These are phyloP conservation scores for Tolypocladium sp. DNA, from an alignment of 2,329 filamentous ascomycete species.

Conservation along the genomic window DNA sequence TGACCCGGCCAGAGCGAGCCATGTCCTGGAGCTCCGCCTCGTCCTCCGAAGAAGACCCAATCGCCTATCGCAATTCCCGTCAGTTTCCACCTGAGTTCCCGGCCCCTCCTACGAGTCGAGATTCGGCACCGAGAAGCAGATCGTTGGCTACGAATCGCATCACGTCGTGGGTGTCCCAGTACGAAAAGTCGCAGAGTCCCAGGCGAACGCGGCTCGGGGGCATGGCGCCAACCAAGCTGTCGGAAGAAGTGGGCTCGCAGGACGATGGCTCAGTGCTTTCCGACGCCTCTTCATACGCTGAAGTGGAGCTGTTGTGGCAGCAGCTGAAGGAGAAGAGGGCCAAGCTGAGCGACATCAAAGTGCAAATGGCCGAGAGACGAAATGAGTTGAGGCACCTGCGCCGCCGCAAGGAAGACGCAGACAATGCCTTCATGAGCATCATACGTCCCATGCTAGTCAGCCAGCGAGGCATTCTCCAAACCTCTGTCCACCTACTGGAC, in stretches of 20 bases:
- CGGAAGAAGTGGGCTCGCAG: slow-evolving; percentile 5
- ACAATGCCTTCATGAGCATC: slow-evolving; percentile 30
- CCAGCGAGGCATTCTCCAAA: slow-evolving; percentile 9
- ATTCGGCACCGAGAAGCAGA: slow-evolving; percentile 13
- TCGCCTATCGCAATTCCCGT: slow-evolving; percentile 18
- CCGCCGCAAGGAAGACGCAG: slow-evolving; percentile 22
- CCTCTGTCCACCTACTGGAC: slow-evolving; percentile 15
- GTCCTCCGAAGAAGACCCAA: slow-evolving; percentile 16
- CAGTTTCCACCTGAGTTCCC: slow-evolving; percentile 22
- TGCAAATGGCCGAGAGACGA: slow-evolving; percentile 21
- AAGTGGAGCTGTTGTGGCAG: slow-evolving; percentile 25
- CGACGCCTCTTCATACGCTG: slow-evolving; percentile 14
- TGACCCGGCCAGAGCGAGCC: slow-evolving; percentile 11
- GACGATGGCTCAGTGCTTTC: slow-evolving; percentile 10
- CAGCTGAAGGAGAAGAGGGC: slow-evolving; percentile 23
- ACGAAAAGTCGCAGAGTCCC: slow-evolving; percentile 17
- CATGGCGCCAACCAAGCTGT: slow-evolving; percentile 1
- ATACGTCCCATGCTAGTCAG: slow-evolving; percentile 26
- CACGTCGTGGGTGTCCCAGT: slow-evolving; percentile 22
- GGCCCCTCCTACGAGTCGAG: slow-evolving; percentile 11
- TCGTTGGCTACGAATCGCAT: slow-evolving; percentile 21
- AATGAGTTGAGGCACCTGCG: slow-evolving; percentile 21
- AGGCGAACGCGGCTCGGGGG: slow-evolving; percentile 7
- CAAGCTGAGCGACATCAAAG: slow-evolving; percentile 17
- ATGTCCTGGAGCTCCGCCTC: slow-evolving; percentile 12